Evolutionary conservation across 2,329 filamentous ascomycete species (phyloP), one percentile per base, ranked within the genome.

Genomic region (Podosphaera fusca): DNA sequence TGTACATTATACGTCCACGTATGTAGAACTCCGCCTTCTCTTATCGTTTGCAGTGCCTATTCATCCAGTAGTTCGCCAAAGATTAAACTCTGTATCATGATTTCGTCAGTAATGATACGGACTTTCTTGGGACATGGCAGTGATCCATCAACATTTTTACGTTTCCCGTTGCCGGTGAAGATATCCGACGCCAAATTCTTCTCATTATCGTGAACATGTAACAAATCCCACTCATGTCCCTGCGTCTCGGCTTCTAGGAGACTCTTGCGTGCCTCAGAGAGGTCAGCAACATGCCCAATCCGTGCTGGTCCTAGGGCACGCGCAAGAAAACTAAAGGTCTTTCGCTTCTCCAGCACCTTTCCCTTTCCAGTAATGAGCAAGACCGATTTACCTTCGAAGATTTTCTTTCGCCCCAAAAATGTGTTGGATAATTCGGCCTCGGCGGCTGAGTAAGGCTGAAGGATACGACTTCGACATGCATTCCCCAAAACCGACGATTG

Each of bases 41-140:
- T 21, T 1, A 21, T 21, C 21, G 21, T 21, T 21, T 21, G 21
- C 21, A 21, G 21, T 21, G 21, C 21, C 21, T 21, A 21, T 60
- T 62, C 61, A 9, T 65, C 64, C 34, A 88, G 78, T 62, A 95
- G 70, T 59, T 81, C 79, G 0, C 89, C 90, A 55, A 95, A 68
- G 61, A 98, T 95, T 59, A 96, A 72, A 68, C 88, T 95, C 73
- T 98, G 90, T 57, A 94, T 82, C 30, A 96, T 80, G 66, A 90
- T 80, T 69, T 96, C 90, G 67, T 94, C 84, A 57, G 82, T 84
- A 56, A 94, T 77, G 50, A 92, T 76, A 60, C 76, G 77, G 42
- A 88, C 73, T 59, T 70, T 76, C 63, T 75, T 73, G 10, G 74
- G 71, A 49, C 70, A 65, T 14, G 70, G 66, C 34, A 67, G 63